These are phyloP conservation scores for Clavispora carvajalis DNA, from an alignment of 805 yeast genomes.

Conservation along the genomic window DNA sequence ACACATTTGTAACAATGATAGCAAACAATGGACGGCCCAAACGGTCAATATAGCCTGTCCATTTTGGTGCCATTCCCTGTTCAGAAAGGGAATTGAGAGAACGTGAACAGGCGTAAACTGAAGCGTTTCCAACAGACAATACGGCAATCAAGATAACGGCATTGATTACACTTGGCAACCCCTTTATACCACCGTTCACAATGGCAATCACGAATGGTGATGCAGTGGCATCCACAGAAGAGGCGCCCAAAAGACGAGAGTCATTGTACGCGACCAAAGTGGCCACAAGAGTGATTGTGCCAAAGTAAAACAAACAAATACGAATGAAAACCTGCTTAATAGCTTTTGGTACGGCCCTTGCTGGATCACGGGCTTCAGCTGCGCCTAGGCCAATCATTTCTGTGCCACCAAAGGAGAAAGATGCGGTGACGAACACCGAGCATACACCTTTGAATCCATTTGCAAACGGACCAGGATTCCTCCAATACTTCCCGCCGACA, in stretches of 20 bases:
- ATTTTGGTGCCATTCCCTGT: constrained; percentile 4
- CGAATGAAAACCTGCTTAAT: constrained; percentile 5
- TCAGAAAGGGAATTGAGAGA: constrained; percentile 2
- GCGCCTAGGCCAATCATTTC: constrained; percentile 6
- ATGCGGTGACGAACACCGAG: constrained; percentile 14
- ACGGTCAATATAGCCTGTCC: constrained; percentile 2
- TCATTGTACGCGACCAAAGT: constrained; percentile 3
- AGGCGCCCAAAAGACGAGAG: not conserved
- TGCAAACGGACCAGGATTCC: constrained; percentile 18
- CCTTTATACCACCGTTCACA: constrained; percentile 2
- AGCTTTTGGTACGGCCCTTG: constrained; percentile 2
- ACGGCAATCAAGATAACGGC: constrained; percentile 5
- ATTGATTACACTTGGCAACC: constrained; percentile 4
- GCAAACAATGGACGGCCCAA: constrained; percentile 4
- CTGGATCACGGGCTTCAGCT: constrained; percentile 4
- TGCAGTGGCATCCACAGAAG: constrained; percentile 1
- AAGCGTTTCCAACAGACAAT: constrained; percentile 3
- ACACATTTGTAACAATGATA: not conserved
- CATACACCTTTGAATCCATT: constrained; percentile 22
- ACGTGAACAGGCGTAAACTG: constrained; percentile 2
- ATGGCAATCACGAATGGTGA: constrained; percentile 5
- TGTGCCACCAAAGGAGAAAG: constrained; percentile 6
- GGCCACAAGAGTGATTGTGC: constrained; percentile 2
- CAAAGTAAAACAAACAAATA: constrained; percentile 4
- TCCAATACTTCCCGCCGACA: constrained; percentile 20